Evolutionary conservation across 768 basidiomycete genomes (phyloP).

Genomic region (Termitomyces sp.): DNA sequence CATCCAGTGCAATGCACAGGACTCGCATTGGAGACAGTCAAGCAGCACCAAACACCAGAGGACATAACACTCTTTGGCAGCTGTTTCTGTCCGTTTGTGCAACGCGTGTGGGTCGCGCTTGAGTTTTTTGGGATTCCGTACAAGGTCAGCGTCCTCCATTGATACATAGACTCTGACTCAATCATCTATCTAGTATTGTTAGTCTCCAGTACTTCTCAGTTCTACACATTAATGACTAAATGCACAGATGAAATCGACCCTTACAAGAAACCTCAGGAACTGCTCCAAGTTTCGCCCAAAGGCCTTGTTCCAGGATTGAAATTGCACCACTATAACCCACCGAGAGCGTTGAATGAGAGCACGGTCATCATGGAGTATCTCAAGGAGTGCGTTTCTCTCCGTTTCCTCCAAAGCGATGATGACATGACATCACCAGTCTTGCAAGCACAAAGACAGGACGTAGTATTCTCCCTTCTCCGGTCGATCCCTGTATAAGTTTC

Average conservation of each 20-base stretch:
- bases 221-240: not conserved
- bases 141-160: conserved; percentile 33
- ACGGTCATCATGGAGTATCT: conserved; percentile 76
- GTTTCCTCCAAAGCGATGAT: not conserved
- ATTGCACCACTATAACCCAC: conserved; percentile 47
- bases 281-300: conserved; percentile 62
- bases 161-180: not conserved
- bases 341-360: conserved; percentile 70
- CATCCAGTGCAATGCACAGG: conserved; percentile 34
- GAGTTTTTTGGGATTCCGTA: conserved; percentile 71
- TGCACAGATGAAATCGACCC: not conserved
- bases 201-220: not conserved
- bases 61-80: conserved; percentile 66
- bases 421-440: conserved; percentile 28
- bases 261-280: conserved; percentile 60
- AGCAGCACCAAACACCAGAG: conserved; percentile 38
- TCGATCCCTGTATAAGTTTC: conserved; percentile 50
- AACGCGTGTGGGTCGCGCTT: conserved; percentile 75
- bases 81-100: conserved; percentile 82
- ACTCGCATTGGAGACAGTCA: conserved; percentile 50
- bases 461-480: conserved; percentile 51
- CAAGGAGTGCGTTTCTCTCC: conserved; percentile 51
- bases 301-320: conserved; percentile 64
- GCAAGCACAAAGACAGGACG: conserved; percentile 42
- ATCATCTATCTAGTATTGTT: not conserved